Percentiles rank a stretch among this genome's conserved stretches.
phyloP scores from a whole-genome alignment of 208 protist genomes.

The Crithidia bombi region DNA sequence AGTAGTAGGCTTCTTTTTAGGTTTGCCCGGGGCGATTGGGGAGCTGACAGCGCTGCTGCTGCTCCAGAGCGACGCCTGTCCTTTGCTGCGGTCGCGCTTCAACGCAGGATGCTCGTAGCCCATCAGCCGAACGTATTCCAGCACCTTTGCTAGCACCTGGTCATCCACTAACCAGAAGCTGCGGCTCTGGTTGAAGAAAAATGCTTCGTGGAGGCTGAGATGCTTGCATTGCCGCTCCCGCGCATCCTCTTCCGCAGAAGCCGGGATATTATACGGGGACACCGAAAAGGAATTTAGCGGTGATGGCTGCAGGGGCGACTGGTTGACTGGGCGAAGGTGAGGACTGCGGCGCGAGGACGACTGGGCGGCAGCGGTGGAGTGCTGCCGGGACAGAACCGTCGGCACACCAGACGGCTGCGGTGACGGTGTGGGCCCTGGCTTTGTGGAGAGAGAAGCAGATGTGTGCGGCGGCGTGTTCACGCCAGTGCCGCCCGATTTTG shows the following conservation, averaged over 20 bases:
- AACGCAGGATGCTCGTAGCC: conserved; percentile 62
- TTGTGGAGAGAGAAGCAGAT: conserved; percentile 4
- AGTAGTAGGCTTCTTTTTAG: conserved; percentile 9
- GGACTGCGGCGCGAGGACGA: conserved; percentile 9
- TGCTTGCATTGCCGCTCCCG: conserved; percentile 30
- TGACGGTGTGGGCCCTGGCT: neutral
- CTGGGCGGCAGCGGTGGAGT: conserved; percentile 12
- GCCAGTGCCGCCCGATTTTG: neutral
- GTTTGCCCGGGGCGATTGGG: conserved; percentile 14
- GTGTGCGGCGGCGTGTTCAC: neutral
- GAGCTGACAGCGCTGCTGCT: conserved; percentile 29
- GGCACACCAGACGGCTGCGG: neutral
- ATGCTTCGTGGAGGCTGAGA: conserved; percentile 74
- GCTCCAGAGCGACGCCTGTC: conserved; percentile 35
- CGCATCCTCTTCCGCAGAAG: conserved; percentile 18
- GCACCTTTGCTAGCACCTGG: conserved; percentile 63
- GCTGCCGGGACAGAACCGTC: conserved; percentile 11
- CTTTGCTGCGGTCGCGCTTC: conserved; percentile 25
- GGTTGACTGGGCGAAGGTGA: neutral
- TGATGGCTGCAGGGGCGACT: neutral
- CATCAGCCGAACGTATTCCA: conserved; percentile 79
- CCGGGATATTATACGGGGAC: neutral
- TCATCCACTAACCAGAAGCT: conserved; percentile 77
- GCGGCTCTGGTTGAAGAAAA: conserved; percentile 53
- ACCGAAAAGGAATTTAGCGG: conserved; percentile 2